Conservation (phyloP, 2,329 filamentous ascomycete genomes). For the Chaetomiaceae sp. region DNA sequence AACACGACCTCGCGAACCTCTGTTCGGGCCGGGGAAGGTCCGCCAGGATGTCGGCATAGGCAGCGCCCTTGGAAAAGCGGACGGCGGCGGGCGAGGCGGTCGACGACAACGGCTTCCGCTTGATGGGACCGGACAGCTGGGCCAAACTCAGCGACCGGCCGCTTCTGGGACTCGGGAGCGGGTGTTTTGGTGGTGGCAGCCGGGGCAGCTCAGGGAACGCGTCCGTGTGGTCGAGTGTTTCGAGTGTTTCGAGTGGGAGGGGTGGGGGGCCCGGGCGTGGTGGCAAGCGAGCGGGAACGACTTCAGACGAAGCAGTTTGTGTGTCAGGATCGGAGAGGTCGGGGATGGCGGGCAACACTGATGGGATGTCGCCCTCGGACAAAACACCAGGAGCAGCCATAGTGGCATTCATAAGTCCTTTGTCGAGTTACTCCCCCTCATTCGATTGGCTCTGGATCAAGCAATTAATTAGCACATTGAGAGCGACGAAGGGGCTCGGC, state of each 20-base stretch:
- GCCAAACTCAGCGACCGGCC: conserved; percentile 32
- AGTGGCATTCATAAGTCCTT: conserved; percentile 15
- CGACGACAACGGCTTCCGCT: conserved; percentile 57
- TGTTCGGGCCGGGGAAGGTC: conserved; percentile 48
- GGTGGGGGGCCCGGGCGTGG: conserved; percentile 16
- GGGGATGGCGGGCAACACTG: conserved; percentile 5
- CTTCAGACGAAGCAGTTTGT: conserved; percentile 25
- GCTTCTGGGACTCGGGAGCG: conserved; percentile 29
- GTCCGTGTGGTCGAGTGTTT: conserved; percentile 27
- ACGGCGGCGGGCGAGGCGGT: conserved; percentile 50
- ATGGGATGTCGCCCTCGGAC: not conserved
- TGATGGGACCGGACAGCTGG: conserved; percentile 40
- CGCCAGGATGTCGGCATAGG: conserved; percentile 34
- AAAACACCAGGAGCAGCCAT: conserved; percentile 22
- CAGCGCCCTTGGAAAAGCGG: conserved; percentile 39
- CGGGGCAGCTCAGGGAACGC: conserved; percentile 18
- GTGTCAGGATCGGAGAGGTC: conserved; percentile 21
- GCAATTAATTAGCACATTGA: conserved; percentile 16
- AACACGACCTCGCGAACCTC: conserved; percentile 51
- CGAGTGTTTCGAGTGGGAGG: conserved; percentile 25
- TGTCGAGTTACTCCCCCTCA: conserved; percentile 16
- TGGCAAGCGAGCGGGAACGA: conserved; percentile 11
- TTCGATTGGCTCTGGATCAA: conserved; percentile 16
- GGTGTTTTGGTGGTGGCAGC: conserved; percentile 15
- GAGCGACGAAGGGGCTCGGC: conserved; percentile 13